Base-by-base conservation (phyloP, 2,329 filamentous ascomycete genomes). In the Pseudogymnoascus sp. region DNA sequence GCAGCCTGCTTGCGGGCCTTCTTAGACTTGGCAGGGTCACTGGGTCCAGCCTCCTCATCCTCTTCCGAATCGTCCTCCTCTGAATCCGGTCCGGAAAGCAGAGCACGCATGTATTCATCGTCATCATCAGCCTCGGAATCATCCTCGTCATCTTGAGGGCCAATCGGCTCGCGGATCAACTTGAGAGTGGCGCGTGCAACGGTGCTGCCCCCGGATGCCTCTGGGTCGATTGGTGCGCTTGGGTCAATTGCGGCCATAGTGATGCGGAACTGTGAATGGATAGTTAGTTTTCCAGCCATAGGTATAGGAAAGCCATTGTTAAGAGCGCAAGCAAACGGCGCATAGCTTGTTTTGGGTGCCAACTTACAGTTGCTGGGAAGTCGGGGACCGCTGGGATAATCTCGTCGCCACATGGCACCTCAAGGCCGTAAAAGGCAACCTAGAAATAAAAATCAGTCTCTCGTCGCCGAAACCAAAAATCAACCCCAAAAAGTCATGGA, bases 181-280 rank as follows among this genome's bases (percentile, higher is more conserved):
- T 94, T 96, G 69, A 99, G 79, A 58, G 94, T 99, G 59, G 94
- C 88, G 68, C 92, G 88, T 68, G 86, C 82, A 63, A 84, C 75
- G 61, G 76, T 74, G 68, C 82, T 82, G 62, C 82, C 74, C 69
- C 85, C 83, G 68, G 79, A 81, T 61, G 80, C 79, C 66, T 86
- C 84, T 61, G 79, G 79, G 73, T 90, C 82, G 34, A 85, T 81
- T 67, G 84, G 80, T 68, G 89, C 89, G 70, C 84, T 90, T 61
- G 94, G 94, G 73, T 99, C 92, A 73, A 99, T 87, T 66, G 94
- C 94, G 70, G 95, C 94, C 94, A 99, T 99, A 70, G 92, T 97
- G 71, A 99, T 90, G 73, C 90, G 90, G 78, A 96, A 95, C 92
- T 96, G 70, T 13, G 37, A 12, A 56, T 58, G 21, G 15, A 71